Percentiles rank a stretch among this genome's conserved stretches.
phyloP scores from a whole-genome alignment of 2,329 filamentous ascomycete genomes.

The Colletotrichum musae region DNA sequence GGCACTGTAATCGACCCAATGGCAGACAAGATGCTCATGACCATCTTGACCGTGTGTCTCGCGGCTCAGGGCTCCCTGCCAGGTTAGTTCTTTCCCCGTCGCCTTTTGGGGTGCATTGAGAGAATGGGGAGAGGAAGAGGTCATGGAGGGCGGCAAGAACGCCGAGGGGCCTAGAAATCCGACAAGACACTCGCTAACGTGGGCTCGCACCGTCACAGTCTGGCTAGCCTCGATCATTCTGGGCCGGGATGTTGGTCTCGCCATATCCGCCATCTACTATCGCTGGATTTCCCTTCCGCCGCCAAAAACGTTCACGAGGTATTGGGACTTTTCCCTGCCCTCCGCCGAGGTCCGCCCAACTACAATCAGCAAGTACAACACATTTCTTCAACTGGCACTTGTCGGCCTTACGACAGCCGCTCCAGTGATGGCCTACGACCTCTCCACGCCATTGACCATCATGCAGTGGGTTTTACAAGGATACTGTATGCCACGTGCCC shows the following conservation, averaged over 20 bases:
- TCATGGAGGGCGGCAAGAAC: background rate
- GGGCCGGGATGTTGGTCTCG: conserved; percentile 87
- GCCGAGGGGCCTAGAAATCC: background rate
- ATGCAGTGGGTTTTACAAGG: conserved; percentile 70
- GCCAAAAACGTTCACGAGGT: conserved; percentile 91
- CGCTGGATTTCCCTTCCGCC: conserved; percentile 94
- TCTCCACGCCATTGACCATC: conserved; percentile 68
- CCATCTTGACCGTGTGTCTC: conserved; percentile 87
- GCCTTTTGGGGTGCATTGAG: background rate
- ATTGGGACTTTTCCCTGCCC: conserved; percentile 97
- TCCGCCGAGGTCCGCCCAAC: conserved; percentile 88
- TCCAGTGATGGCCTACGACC: conserved; percentile 77
- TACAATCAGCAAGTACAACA: conserved; percentile 92
- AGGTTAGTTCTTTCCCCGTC: conserved; percentile 64
- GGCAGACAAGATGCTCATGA: conserved; percentile 98
- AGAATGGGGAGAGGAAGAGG: background rate
- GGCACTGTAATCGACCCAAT: conserved; percentile 96
- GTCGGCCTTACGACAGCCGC: conserved; percentile 88
- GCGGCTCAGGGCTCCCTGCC: conserved; percentile 88
- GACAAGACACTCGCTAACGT: conserved; percentile 3
- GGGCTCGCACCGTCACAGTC: conserved; percentile 60
- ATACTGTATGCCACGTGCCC: background rate
- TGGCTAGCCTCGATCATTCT: conserved; percentile 94
- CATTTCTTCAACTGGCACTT: conserved; percentile 88
- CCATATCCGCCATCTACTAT: conserved; percentile 91